These are phyloP conservation scores for Stereum hirsutum DNA, from an alignment of 1,284 basidiomycete genomes.

Conservation along the genomic window DNA sequence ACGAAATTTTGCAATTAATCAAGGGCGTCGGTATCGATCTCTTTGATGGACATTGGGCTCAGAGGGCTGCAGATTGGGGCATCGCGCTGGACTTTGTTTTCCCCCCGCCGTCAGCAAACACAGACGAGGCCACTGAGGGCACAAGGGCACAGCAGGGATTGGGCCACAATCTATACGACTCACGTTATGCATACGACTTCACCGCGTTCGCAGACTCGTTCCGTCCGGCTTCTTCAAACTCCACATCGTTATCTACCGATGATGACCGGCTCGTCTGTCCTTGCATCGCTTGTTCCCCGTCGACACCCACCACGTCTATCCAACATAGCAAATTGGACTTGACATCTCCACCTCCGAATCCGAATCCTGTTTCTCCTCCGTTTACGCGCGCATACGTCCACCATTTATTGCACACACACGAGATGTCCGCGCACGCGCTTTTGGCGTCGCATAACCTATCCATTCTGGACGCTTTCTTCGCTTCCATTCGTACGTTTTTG, in stretches of 20 bases:
- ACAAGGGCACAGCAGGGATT: constrained; percentile 35
- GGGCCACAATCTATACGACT: constrained; percentile 66
- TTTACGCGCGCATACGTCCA: constrained; percentile 71
- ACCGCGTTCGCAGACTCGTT: constrained; percentile 33
- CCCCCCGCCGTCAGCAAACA: constrained; percentile 29
- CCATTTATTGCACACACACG: constrained; percentile 77
- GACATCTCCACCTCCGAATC: constrained; percentile 16
- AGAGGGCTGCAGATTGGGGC: constrained; percentile 54
- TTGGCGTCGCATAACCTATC: constrained; percentile 67
- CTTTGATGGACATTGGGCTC: constrained; percentile 66
- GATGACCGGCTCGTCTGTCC: constrained; percentile 28
- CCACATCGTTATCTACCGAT: constrained; percentile 4
- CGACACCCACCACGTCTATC: constrained; percentile 26
- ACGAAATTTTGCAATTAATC: constrained; percentile 62
- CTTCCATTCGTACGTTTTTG: constrained; percentile 40
- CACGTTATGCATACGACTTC: constrained; percentile 52
- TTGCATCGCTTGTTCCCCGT: constrained; percentile 59
- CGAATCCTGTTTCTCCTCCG: no score
- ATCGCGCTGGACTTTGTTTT: constrained; percentile 72
- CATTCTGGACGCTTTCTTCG: constrained; percentile 56
- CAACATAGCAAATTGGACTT: constrained; percentile 42
- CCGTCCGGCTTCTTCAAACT: constrained; percentile 14
- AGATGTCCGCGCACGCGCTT: constrained; percentile 74
- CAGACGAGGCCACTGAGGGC: constrained; percentile 9
- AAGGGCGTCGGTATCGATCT: constrained; percentile 61